These are phyloP conservation scores for Ophiostoma himal-ulmi DNA, from an alignment of 2,329 filamentous ascomycete species.

Conservation along the genomic window DNA sequence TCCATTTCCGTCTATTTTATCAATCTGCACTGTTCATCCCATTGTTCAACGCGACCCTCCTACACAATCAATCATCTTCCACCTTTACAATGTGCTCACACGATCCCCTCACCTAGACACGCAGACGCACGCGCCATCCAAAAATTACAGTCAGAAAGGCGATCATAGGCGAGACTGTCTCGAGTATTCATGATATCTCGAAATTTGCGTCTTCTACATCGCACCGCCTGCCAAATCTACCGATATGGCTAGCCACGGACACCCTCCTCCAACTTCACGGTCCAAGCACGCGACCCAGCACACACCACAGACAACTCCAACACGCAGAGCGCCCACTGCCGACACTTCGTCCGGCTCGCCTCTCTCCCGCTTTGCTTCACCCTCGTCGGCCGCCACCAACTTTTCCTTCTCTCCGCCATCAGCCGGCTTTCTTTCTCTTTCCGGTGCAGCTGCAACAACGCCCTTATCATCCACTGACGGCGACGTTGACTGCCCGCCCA, in stretches of 20 bases:
- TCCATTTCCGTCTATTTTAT: background rate
- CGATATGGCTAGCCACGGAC: background rate
- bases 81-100: background rate
- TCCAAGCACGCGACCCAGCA: background rate
- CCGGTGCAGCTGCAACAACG: slow-evolving; percentile 7
- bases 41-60: background rate
- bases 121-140: background rate
- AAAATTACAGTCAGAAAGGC: background rate
- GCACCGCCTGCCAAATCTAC: background rate
- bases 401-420: slow-evolving; percentile 21
- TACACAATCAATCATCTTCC: background rate
- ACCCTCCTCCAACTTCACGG: background rate
- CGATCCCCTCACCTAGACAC: background rate
- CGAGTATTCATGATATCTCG: background rate
- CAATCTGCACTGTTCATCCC: background rate
- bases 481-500: slow-evolving; percentile 10
- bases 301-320: background rate
- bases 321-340: background rate
- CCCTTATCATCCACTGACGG: slow-evolving; percentile 24
- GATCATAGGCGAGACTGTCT: background rate
- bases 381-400: slow-evolving; percentile 16
- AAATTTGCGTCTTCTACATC: background rate
- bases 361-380: slow-evolving; percentile 17
- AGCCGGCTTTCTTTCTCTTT: slow-evolving; percentile 15
- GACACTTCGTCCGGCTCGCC: slow-evolving; percentile 17